Base-by-base conservation (phyloP, 2,329 filamentous ascomycete species). In the Geoglossum cookeanum region DNA sequence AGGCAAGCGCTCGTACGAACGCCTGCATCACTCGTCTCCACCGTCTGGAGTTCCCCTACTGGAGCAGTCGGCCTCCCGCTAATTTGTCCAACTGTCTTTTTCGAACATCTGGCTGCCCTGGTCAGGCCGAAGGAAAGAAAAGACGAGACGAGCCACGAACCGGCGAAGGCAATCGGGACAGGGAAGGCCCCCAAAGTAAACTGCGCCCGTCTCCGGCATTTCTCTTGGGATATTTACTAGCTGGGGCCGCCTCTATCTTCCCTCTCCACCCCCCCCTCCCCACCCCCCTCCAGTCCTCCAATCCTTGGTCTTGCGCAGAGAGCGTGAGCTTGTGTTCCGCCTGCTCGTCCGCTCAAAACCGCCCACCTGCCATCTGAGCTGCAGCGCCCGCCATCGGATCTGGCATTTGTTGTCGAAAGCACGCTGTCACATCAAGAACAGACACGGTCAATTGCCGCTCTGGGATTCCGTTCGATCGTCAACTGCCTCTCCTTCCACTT, bases 11-110 rank as follows among this genome's bases (percentile, higher is more conserved):
- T n/a, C 48, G 32, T 8, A 52, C 29, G 27, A 52, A 52, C 29
- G 48, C 48, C 29, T 52, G 48, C 29, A 52, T 15, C 48, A 15
- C 32, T 52, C 48, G 48, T 52, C 48, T 52, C 48, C 48, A 52
- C 48, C 32, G 48, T 52, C 48, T 52, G 48, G 48, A 52, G 15
- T 32, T 52, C 48, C 48, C 29, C 35, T 13, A 37, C 7, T 13
- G 13, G 13, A 37, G 35, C 6, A 37, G 35, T 52, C n/a, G 9
- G 27, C 48, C 32, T 60, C 57, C 53, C 57, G 59, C 60, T 59
- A 51, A 55, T 59, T 58, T 59, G 60, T 57, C 59, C 47, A 47
- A 58, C 56, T 60, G 63, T 62, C 60, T 59, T 61, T 56, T 55
- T 57, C 55, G 39, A 55, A 58, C 33, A 58, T 60, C 61, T 61